Percentiles rank a stretch among this genome's conserved stretches.
Evolutionary conservation across 2,329 filamentous ascomycete genomes (phyloP).

Genomic region (Fusarium stilboides): DNA sequence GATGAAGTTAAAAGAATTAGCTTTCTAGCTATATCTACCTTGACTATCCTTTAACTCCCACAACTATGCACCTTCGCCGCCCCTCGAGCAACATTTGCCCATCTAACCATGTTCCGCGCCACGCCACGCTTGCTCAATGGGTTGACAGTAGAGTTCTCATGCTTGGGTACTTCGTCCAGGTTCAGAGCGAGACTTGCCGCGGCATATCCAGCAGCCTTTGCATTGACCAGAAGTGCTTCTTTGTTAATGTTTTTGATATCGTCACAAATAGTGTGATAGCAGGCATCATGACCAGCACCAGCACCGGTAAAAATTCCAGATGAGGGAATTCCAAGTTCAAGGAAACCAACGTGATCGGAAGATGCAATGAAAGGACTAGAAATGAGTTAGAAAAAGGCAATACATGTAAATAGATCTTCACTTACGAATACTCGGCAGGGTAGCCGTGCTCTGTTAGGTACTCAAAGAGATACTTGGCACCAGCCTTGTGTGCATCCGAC

Average conservation of each 20-base stretch:
- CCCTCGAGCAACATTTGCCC: constrained; percentile 25
- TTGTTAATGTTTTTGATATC: constrained; percentile 57
- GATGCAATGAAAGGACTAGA: constrained; percentile 54
- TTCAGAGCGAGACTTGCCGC: constrained; percentile 60
- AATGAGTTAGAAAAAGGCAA: too few species aligned
- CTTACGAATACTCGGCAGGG: constrained; percentile 44
- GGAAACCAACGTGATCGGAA: constrained; percentile 59
- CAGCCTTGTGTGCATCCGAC: constrained; percentile 56
- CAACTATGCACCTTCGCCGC: constrained; percentile 32
- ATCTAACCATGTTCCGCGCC: constrained; percentile 21
- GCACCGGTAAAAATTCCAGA: constrained; percentile 59
- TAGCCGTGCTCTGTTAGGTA: constrained; percentile 53
- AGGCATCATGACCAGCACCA: constrained; percentile 51
- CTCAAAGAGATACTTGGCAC: constrained; percentile 52
- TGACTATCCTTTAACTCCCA: constrained; percentile 15
- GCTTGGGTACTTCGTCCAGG: constrained; percentile 50
- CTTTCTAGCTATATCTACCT: not conserved
- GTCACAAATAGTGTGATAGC: constrained; percentile 60
- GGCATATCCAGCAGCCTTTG: constrained; percentile 64
- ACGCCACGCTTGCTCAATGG: constrained; percentile 21
- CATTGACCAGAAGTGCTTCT: constrained; percentile 55
- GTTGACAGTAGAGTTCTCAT: constrained; percentile 20
- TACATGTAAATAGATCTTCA: too few species aligned
- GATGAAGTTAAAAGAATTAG: too few species aligned
- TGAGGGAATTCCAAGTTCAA: constrained; percentile 56